Evolutionary conservation across 441 rosid genomes (phyloP), one percentile per base, ranked within the genome.

Genomic region (Mallotus repandus): DNA sequence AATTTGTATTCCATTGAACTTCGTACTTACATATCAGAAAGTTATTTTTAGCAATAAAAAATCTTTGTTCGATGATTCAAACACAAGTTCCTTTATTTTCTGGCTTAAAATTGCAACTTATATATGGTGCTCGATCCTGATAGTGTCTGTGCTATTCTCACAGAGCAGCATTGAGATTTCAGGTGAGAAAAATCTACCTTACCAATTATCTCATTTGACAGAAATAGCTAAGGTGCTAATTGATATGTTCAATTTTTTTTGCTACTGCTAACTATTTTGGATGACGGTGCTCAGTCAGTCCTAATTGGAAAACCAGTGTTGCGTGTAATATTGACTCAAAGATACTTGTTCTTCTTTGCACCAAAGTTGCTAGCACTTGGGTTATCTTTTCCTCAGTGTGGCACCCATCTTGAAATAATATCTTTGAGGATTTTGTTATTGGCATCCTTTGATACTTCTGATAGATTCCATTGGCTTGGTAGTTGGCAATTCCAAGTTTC

Each of bases 1-100:
- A 41, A 57, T 50, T 48, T 70, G 74, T 67, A 70, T 67, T 80
- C 56, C 22, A 18, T 75, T 45, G 4, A 70, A 35, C 46, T 48
- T 9, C 16, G 9, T 35, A 32, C 32, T 11, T 46, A 48, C 14
- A 49, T 62, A 12, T 66, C 22, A 22, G 67, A 67, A 66, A 74
- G 25, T n/a, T 45, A 46, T 32, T 54, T 50, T 32, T 0, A 15
- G 67, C 71, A 50, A 13, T 67, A 22, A 75, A 38, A 70, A 55
- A 15, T 49, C 41, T 22, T 13, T 45, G 49, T 19, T 60, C n/a
- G 19, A 13, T 54, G 41, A 14, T 13, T 55, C 62, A 55, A 21
- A 21, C 69, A 50, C 15, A 19, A 13, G 13, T 50, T 13, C 53
- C 13, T 29, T 45, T 56, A 18, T 14, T 19, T 57, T 49, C 13